phyloP scores from a whole-genome alignment of 2,329 filamentous ascomycete species.

The Venturia aucupariae region DNA sequence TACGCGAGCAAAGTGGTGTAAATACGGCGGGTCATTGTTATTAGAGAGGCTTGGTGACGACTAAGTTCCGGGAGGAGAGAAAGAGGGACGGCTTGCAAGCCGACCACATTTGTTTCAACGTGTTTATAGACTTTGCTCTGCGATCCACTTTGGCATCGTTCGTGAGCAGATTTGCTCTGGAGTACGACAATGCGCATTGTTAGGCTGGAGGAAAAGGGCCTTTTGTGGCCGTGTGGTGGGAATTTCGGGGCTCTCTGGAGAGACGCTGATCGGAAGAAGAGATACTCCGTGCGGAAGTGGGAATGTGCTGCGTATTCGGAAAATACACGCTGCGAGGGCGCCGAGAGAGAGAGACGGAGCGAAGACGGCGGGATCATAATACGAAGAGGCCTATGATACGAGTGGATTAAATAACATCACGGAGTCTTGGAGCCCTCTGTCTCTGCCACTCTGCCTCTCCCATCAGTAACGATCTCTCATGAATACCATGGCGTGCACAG shows the following conservation, averaged over 20 bases:
- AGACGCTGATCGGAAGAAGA: not conserved
- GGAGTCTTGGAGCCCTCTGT: too few relatives aligned
- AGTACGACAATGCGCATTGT: not conserved
- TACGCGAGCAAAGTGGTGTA: slow-evolving; percentile 5
- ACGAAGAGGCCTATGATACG: too few relatives aligned
- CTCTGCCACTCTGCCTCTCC: too few relatives aligned
- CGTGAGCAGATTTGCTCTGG: not conserved
- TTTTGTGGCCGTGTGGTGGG: not conserved
- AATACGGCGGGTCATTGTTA: not conserved
- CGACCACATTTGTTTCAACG: not conserved
- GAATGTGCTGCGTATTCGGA: not conserved
- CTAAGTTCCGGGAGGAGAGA: not conserved
- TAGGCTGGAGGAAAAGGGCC: not conserved
- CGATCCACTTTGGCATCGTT: not conserved
- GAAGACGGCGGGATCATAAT: too few relatives aligned
- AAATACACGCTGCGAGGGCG: not conserved
- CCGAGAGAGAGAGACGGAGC: too few relatives aligned
- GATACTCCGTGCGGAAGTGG: not conserved
- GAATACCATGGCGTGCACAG: too few relatives aligned
- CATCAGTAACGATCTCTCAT: too few relatives aligned
- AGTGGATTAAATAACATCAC: too few relatives aligned
- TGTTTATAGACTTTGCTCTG: not conserved
- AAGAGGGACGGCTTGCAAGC: not conserved
- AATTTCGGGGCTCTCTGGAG: not conserved
- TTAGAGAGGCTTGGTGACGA: not conserved